Conservation (phyloP, 768 basidiomycete species). For the Trametes cubensis region DNA sequence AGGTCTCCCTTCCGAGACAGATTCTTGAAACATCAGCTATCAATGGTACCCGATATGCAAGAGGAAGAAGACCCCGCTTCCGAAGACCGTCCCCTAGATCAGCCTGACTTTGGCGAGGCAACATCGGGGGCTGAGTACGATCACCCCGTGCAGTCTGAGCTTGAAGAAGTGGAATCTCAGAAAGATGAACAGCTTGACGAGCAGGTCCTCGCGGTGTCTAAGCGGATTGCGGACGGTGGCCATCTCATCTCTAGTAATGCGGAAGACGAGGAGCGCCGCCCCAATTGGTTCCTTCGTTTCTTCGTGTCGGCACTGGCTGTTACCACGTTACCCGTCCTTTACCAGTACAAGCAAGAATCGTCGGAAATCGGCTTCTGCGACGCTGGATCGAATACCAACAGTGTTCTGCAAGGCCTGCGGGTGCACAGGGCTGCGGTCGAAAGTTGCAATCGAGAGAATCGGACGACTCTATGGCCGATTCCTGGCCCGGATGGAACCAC, state of each 20-base stretch:
- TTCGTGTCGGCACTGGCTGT: conserved; percentile 41
- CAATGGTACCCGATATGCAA: conserved; percentile 17
- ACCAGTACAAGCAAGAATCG: conserved; percentile 68
- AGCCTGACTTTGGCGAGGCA: background rate
- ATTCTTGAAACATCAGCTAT: conserved; percentile 9
- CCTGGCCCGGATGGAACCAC: conserved; percentile 26
- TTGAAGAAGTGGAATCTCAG: conserved; percentile 23
- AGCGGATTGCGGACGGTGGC: conserved; percentile 42
- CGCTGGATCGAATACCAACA: conserved; percentile 61
- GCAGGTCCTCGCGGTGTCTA: conserved; percentile 40
- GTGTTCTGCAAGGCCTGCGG: conserved; percentile 51
- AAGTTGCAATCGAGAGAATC: conserved; percentile 59
- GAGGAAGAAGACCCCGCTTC: conserved; percentile 18
- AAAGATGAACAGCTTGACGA: conserved; percentile 25
- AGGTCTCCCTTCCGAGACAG: conserved; percentile 11
- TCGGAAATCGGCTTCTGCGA: conserved; percentile 78
- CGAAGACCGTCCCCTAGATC: conserved; percentile 8
- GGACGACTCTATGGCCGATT: conserved; percentile 46
- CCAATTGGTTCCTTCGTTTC: conserved; percentile 43
- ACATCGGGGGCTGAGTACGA: background rate
- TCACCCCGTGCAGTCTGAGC: conserved; percentile 11
- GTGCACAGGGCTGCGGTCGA: conserved; percentile 49
- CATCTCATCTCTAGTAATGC: conserved; percentile 23
- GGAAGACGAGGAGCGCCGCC: background rate
- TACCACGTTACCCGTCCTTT: conserved; percentile 28